These are phyloP conservation scores for Biscogniauxia mediterranea DNA, from an alignment of 2,329 filamentous ascomycete species.

Conservation along the genomic window DNA sequence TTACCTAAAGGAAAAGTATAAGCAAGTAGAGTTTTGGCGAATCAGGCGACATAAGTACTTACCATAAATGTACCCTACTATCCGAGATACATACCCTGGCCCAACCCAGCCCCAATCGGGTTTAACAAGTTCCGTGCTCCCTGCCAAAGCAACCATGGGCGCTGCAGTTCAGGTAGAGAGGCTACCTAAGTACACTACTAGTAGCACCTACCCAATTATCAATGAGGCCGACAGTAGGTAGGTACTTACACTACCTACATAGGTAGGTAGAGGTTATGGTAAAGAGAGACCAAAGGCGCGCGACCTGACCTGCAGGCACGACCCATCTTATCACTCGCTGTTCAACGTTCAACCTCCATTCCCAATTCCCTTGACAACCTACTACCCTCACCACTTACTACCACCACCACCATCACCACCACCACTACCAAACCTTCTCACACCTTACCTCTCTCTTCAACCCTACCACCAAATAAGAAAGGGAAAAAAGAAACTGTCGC, in stretches of 20 bases:
- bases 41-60: too few species aligned
- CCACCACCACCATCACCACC: neutral
- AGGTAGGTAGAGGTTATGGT: slow-evolving; percentile 8
- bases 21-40: too few species aligned
- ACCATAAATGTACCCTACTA: neutral
- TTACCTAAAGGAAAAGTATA: neutral
- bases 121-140: neutral
- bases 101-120: neutral
- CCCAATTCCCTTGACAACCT: slow-evolving; percentile 13
- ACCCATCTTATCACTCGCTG: slow-evolving; percentile 13
- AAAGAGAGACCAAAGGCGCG: slow-evolving; percentile 6
- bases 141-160: neutral
- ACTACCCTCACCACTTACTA: neutral
- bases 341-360: slow-evolving; percentile 12
- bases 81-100: neutral
- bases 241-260: too few species aligned
- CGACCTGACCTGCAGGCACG: slow-evolving; percentile 8
- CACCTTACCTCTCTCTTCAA: neutral
- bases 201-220: too few species aligned
- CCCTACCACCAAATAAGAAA: too few species aligned
- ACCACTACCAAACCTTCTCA: neutral
- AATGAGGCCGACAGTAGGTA: too few species aligned
- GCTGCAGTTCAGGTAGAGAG: neutral
- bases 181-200: neutral
- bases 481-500: neutral